Percentiles rank a stretch among this genome's conserved stretches.
Evolutionary conservation across 129 eudicot species (phyloP).

Genomic region (Dittrichia graveolens): DNA sequence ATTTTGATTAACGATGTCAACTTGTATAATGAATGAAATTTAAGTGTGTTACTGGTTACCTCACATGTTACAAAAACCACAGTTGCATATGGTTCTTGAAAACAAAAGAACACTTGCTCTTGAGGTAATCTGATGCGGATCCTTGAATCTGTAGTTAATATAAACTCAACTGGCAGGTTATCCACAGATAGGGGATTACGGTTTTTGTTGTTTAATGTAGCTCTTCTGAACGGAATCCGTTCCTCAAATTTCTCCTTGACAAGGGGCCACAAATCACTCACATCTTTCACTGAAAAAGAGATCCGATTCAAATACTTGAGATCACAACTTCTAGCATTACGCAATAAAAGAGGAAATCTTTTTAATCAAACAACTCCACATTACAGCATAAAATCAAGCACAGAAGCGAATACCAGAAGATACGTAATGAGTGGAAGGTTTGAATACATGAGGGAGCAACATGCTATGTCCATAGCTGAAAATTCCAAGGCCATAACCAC

Average conservation of each 20-base stretch:
- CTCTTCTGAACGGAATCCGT: conserved; percentile 73
- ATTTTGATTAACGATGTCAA: neutral
- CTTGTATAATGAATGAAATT: neutral
- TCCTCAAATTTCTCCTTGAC: conserved; percentile 77
- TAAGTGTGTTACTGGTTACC: conserved; percentile 45
- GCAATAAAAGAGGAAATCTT: too few relatives aligned
- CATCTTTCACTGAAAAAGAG: conserved; percentile 82
- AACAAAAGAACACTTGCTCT: conserved; percentile 81
- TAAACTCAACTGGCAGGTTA: conserved; percentile 69
- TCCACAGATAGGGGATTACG: conserved; percentile 73
- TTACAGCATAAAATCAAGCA: too few relatives aligned
- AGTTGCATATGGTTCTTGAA: conserved; percentile 93
- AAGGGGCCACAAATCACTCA: conserved; percentile 86
- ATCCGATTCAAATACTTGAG: neutral
- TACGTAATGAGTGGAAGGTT: too few relatives aligned
- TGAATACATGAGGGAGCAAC: too few relatives aligned
- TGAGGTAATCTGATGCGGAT: conserved; percentile 80
- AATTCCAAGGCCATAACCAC: too few relatives aligned
- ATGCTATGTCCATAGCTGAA: too few relatives aligned
- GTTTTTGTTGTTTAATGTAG: conserved; percentile 79
- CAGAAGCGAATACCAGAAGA: too few relatives aligned
- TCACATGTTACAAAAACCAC: conserved; percentile 89
- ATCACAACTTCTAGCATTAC: neutral
- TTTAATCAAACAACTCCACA: neutral
- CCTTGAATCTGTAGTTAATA: conserved; percentile 84